Evolutionary conservation across 148 eudicot genomes (phyloP).

Genomic region (Limonium bicolor): DNA sequence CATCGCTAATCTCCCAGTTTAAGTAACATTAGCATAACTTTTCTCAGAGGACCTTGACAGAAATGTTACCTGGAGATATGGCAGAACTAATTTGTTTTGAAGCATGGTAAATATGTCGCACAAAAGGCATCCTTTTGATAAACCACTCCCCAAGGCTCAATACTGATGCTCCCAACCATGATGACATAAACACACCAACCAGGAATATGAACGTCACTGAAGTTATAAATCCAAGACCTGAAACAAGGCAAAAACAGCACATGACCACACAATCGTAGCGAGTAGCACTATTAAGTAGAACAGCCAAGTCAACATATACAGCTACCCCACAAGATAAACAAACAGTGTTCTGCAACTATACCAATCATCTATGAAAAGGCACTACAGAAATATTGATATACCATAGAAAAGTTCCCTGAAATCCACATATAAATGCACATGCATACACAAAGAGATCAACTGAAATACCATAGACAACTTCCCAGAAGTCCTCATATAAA

Average conservation of each 20-base stretch:
- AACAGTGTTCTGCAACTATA: too few species aligned
- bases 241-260: constrained; percentile 1
- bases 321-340: too few species aligned
- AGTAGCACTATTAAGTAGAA: too few species aligned
- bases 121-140: constrained; percentile 68
- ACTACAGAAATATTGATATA: too few species aligned
- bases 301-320: too few species aligned
- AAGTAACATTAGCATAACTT: constrained; percentile 4
- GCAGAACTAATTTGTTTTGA: constrained; percentile 80
- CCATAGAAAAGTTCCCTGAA: too few species aligned
- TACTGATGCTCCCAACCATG: constrained; percentile 80
- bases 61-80: constrained; percentile 56
- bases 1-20: neutral
- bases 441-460: too few species aligned
- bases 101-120: constrained; percentile 69
- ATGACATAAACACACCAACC: constrained; percentile 82
- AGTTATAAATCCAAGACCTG: constrained; percentile 68
- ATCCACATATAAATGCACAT: too few species aligned
- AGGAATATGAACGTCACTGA: constrained; percentile 69
- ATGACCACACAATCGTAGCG: neutral
- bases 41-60: neutral
- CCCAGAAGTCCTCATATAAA: too few species aligned
- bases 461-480: too few species aligned
- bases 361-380: too few species aligned
- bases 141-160: constrained; percentile 77